Evolutionary conservation across 805 yeast species (phyloP).

Genomic region (Candida yuanshanica): DNA sequence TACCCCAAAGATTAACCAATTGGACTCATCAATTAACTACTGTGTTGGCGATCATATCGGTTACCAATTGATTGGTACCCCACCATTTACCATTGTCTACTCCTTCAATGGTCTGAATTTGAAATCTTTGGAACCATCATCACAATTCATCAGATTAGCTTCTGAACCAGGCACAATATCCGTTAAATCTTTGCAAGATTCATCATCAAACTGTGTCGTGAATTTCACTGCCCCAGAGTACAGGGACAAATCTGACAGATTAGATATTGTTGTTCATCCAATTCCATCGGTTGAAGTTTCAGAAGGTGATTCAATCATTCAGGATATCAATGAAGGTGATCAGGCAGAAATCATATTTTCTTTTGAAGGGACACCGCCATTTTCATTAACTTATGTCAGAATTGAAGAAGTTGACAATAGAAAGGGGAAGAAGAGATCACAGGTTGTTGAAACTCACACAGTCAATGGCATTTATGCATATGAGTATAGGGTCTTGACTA

Average conservation of each 20-base stretch:
- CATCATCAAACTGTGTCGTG: conserved; percentile 66
- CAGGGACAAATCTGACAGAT: conserved; percentile 26
- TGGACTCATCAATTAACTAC: conserved; percentile 42
- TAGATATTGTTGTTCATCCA: conserved; percentile 42
- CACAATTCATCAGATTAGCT: conserved; percentile 64
- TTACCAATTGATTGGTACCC: conserved; percentile 67
- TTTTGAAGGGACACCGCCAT: conserved; percentile 88
- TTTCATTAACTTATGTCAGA: conserved; percentile 77
- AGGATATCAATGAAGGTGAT: conserved; percentile 92
- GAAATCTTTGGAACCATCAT: conserved; percentile 45
- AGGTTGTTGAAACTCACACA: conserved; percentile 54
- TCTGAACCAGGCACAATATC: conserved; percentile 74
- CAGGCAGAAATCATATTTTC: conserved; percentile 81
- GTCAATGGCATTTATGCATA: conserved; percentile 59
- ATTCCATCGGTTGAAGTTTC: conserved; percentile 77
- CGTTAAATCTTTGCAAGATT: conserved; percentile 66
- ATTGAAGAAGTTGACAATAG: conserved; percentile 43
- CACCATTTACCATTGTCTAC: conserved; percentile 76
- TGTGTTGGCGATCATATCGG: conserved; percentile 93
- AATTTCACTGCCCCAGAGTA: conserved; percentile 41
- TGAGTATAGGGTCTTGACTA: conserved; percentile 68
- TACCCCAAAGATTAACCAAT: conserved; percentile 58
- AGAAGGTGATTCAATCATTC: conserved; percentile 69
- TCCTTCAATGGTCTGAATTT: conserved; percentile 59
- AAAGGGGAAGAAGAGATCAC: conserved; percentile 40